Evolutionary conservation across 1,284 basidiomycete genomes (phyloP).

Genomic region (Boletus austroedulis): DNA sequence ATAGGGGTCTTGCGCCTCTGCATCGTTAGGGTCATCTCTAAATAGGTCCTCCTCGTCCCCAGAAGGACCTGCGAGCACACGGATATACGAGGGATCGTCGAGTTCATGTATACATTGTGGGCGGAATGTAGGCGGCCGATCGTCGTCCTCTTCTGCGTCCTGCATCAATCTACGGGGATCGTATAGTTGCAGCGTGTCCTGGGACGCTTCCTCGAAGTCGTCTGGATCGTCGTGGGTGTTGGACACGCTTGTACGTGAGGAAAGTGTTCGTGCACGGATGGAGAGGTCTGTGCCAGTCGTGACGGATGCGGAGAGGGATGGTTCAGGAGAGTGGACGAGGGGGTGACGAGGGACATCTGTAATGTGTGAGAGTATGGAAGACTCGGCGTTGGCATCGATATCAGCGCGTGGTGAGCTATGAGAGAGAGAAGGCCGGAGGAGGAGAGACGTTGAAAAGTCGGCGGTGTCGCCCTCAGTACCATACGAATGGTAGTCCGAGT

Average conservation of each 20-base stretch:
- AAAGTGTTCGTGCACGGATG: slow-evolving; percentile 30
- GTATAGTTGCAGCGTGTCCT: slow-evolving; percentile 22
- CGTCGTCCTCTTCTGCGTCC: slow-evolving; percentile 22
- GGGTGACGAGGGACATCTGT: slow-evolving; percentile 35
- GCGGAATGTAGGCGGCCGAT: slow-evolving; percentile 16
- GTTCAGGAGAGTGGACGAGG: slow-evolving; percentile 34
- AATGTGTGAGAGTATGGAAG: slow-evolving; percentile 26
- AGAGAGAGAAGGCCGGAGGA: slow-evolving; percentile 21
- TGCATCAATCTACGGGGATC: slow-evolving; percentile 16
- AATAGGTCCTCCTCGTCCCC: neutral
- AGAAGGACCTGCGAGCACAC: slow-evolving; percentile 15
- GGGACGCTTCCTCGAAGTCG: slow-evolving; percentile 11
- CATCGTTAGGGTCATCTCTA: neutral
- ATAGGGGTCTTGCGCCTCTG: slow-evolving; percentile 9
- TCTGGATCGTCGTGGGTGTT: slow-evolving; percentile 17
- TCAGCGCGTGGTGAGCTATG: neutral
- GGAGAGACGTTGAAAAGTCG: slow-evolving; percentile 27
- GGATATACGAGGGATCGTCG: slow-evolving; percentile 41
- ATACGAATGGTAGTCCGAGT: slow-evolving; percentile 24
- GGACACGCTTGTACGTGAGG: slow-evolving; percentile 37
- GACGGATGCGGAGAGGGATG: slow-evolving; percentile 39
- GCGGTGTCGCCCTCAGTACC: slow-evolving; percentile 15
- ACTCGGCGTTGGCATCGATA: neutral
- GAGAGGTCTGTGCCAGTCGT: slow-evolving; percentile 38
- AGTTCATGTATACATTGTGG: slow-evolving; percentile 53